Conservation (phyloP, 345 rosid genomes). For the Eucalyptus regnans region DNA sequence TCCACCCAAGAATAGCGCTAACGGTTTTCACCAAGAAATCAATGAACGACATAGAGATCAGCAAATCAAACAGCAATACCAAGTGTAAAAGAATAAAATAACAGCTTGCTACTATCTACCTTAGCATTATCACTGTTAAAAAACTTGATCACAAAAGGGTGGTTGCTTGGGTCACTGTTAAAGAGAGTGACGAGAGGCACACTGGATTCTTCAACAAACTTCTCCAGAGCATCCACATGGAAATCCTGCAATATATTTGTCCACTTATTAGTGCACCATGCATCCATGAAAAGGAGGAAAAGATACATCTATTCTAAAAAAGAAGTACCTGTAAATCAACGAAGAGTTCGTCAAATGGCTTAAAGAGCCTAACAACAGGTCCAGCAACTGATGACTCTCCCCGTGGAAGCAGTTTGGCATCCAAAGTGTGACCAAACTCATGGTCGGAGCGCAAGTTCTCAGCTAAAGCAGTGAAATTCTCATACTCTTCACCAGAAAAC, state of each 20-base stretch:
- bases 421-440: slow-evolving; percentile 74
- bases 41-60: background rate
- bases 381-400: slow-evolving; percentile 83
- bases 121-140: slow-evolving; percentile 59
- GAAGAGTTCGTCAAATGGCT: slow-evolving; percentile 90
- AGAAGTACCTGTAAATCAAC: slow-evolving; percentile 66
- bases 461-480: slow-evolving; percentile 56
- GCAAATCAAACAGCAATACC: background rate
- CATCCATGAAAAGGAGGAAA: background rate
- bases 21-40: background rate
- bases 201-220: slow-evolving; percentile 72
- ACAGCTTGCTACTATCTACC: slow-evolving; percentile 18
- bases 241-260: slow-evolving; percentile 46
- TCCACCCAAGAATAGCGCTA: background rate
- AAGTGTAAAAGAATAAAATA: background rate
- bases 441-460: slow-evolving; percentile 83
- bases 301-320: background rate
- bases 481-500: slow-evolving; percentile 79
- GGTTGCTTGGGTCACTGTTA: slow-evolving; percentile 62
- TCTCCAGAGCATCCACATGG: slow-evolving; percentile 58
- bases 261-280: background rate
- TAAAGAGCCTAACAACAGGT: slow-evolving; percentile 81
- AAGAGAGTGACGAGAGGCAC: slow-evolving; percentile 62
- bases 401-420: slow-evolving; percentile 84
- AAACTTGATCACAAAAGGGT: slow-evolving; percentile 71